phyloP scores from a whole-genome alignment of 129 eudicot genomes.

The Artemisia argyi region DNA sequence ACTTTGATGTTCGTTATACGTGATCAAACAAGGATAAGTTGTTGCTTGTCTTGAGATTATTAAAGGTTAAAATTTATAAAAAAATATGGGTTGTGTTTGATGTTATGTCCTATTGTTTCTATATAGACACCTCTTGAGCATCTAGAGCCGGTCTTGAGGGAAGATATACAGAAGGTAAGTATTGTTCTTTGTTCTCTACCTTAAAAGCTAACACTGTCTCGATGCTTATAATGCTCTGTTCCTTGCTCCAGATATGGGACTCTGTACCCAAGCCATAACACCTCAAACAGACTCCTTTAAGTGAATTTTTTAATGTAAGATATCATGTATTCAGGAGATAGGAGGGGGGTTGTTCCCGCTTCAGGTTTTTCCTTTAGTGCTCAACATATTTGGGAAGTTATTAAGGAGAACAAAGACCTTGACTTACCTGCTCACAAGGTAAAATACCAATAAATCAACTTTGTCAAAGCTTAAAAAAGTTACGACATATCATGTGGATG shows the following conservation, averaged over 20 bases:
- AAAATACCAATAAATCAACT: no score
- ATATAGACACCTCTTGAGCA: constrained; percentile 89
- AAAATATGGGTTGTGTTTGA: constrained; percentile 16
- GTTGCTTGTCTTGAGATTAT: neutral
- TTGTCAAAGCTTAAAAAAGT: no score
- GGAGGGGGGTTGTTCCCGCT: no score
- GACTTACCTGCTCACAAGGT: no score
- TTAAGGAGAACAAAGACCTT: no score
- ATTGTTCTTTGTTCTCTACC: neutral
- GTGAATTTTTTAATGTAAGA: no score
- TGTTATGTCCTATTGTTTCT: constrained; percentile 25
- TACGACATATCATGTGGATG: no score
- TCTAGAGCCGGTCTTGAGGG: constrained; percentile 87
- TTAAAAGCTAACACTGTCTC: neutral
- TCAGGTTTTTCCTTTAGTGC: no score
- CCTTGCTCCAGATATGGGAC: constrained; percentile 78
- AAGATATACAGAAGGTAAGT: constrained; percentile 87
- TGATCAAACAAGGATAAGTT: constrained; percentile 93
- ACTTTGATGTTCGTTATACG: constrained; percentile 97
- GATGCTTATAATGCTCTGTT: constrained; percentile 12
- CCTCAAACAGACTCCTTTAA: no score
- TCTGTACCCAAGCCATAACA: constrained; percentile 36
- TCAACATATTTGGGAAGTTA: no score
- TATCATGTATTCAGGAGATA: no score
- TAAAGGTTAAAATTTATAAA: neutral